Evolutionary conservation across 2,329 filamentous ascomycete species (phyloP).

Genomic region (Neurospora sp.): DNA sequence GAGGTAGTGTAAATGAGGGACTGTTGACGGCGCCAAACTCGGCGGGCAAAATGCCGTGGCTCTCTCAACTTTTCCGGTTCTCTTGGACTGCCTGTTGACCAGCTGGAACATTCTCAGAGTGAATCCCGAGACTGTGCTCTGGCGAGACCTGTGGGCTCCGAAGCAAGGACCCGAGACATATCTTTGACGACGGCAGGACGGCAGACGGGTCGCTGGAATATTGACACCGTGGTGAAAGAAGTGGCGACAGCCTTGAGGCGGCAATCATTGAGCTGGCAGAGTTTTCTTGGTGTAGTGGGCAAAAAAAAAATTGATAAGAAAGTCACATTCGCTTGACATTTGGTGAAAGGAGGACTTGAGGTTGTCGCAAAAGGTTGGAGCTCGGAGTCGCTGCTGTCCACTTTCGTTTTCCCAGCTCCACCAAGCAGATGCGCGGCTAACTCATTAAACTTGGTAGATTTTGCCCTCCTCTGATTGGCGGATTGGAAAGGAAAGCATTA

Average conservation of each 20-base stretch:
- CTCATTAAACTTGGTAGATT: slow-evolving; percentile 10
- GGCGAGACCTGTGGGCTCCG: not conserved
- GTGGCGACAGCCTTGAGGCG: not conserved
- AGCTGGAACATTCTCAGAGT: not conserved
- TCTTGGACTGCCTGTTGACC: not conserved
- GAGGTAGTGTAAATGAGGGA: slow-evolving; percentile 1
- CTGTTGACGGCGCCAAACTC: slow-evolving; percentile 7
- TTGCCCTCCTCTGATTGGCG: slow-evolving; percentile 1
- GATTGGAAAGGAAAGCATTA: slow-evolving; percentile 2
- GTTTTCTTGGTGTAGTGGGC: not conserved
- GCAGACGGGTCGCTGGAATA: not conserved
- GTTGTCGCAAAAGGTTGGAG: not conserved
- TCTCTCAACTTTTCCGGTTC: not conserved
- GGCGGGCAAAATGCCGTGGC: not conserved
- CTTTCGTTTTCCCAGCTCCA: not conserved
- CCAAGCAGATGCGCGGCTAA: slow-evolving; percentile 14
- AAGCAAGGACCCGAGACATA: not conserved
- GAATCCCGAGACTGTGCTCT: not conserved
- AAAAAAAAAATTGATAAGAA: not conserved
- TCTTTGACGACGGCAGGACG: not conserved
- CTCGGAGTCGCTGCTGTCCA: not conserved
- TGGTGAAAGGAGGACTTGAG: not conserved
- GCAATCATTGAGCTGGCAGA: not conserved
- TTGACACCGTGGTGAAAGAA: not conserved
- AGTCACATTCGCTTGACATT: not conserved